Base-by-base conservation (phyloP, 2,329 filamentous ascomycete genomes). In the Alternaria solani region DNA sequence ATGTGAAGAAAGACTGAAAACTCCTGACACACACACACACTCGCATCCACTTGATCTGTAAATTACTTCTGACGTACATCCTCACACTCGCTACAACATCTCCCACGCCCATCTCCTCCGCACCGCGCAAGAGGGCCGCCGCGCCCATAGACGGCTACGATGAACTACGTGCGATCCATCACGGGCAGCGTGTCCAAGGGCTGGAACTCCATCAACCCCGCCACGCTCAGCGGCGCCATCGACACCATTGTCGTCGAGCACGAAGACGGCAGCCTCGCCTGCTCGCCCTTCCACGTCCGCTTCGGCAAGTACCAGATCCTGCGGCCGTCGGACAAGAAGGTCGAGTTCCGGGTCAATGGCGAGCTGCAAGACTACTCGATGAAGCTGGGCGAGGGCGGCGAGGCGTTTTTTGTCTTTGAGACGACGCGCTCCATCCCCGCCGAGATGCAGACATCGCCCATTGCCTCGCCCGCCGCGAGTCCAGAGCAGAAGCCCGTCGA, bases 151-250 rank as follows among this genome's bases (percentile, higher is more conserved):
- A 49, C 51, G 72, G 75, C 84, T 79, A 64, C 61, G 42, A 98
- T 98, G 95, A 94, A 98, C 85, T 98, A 98, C 91, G 94, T 98
- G 70, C 88, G 95, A 70, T 96, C 94, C 75, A 88, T 98, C 72
- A 95, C 93, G 80, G 94, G 94, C 78, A 96, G 93, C 53, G 94
- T 99, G 73, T 96, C 94, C 71, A 97, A 95, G 82, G 94, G 95
- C 79, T 99, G 95, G 95, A 99, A 99, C 81, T 97, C 94, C 26
- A 96, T 99, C 85, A 99, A 99, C 80, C 95, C 95, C 51, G 93
- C 95, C 44, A 99, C 95, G 12, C 87, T 99, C 58, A 97, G 93
- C 82, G 95, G 95, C 75, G 95, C 95, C 75, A 98, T 99, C 82
- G 95, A 99, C 85, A 94, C 98, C 70, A 97, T 99, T 69, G 94